Conservation (phyloP, 352 stramenopile genomes). For the Pythium biforme region DNA sequence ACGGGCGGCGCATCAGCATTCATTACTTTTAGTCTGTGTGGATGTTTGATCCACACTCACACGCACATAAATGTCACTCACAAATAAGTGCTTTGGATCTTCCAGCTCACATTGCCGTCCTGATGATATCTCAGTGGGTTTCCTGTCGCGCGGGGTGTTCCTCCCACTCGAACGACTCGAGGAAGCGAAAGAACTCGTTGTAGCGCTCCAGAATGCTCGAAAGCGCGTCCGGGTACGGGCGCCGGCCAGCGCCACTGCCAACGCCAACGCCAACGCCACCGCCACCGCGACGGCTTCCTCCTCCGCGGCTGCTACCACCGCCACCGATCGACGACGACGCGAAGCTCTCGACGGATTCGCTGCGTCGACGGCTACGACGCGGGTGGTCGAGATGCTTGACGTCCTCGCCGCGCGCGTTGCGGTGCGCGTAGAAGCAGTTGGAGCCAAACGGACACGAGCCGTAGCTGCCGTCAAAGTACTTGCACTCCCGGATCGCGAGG, state of each 20-base stretch:
- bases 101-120: too few relatives aligned
- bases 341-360: neutral
- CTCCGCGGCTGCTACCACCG: too few relatives aligned
- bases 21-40: too few relatives aligned
- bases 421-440: conserved; percentile 79
- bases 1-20: too few relatives aligned
- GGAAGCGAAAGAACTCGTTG: conserved; percentile 60
- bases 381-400: conserved; percentile 60
- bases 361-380: conserved; percentile 9
- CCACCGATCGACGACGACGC: conserved; percentile 3
- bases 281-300: too few relatives aligned
- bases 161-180: conserved; percentile 62
- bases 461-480: conserved; percentile 71
- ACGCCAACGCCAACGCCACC: too few relatives aligned
- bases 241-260: conserved; percentile 7
- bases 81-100: too few relatives aligned
- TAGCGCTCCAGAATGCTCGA: conserved; percentile 59
- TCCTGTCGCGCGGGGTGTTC: conserved; percentile 22
- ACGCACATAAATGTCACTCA: too few relatives aligned
- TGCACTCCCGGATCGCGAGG: conserved; percentile 71
- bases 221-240: conserved; percentile 30
- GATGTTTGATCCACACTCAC: too few relatives aligned
- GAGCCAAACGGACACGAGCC: conserved; percentile 71
- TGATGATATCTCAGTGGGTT: neutral
- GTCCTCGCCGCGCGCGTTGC: conserved; percentile 49